Percentiles rank a stretch among this genome's conserved stretches.
phyloP scores from a whole-genome alignment of 768 basidiomycete species.

The Pleurotus citrinopileatus region DNA sequence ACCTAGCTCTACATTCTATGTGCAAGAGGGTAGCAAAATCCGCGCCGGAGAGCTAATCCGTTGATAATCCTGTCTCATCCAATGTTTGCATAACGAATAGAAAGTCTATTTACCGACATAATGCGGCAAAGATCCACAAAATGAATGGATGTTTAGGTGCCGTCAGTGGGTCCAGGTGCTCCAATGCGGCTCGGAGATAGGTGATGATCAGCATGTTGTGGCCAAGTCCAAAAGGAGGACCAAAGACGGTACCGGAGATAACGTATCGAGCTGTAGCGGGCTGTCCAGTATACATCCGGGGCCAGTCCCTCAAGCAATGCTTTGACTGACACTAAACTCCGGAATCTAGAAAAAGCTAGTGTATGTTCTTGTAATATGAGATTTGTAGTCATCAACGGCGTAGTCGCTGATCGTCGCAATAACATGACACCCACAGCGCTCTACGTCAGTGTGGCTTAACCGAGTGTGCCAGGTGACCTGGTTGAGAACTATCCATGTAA shows the following conservation, averaged over 20 bases:
- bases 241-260: conserved; percentile 7
- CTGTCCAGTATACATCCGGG: not conserved
- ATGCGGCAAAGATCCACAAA: not conserved
- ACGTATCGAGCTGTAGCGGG: not conserved
- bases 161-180: conserved; percentile 8
- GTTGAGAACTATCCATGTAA: no score
- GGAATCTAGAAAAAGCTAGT: not conserved
- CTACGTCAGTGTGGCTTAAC: not conserved
- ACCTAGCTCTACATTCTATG: not conserved
- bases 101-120: no score
- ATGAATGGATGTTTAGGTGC: conserved; percentile 1
- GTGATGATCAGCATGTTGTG: conserved; percentile 1
- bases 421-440: no score
- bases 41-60: no score
- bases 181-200: not conserved
- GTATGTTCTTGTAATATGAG: not conserved
- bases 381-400: not conserved
- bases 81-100: no score
- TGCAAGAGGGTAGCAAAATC: no score
- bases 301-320: no score
- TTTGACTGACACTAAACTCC: not conserved
- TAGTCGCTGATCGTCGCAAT: not conserved
- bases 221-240: not conserved
- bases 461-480: conserved; percentile 3
- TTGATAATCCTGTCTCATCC: no score